Evolutionary conservation across 768 basidiomycete genomes (phyloP).

Genomic region (Albatrellus ellisii): DNA sequence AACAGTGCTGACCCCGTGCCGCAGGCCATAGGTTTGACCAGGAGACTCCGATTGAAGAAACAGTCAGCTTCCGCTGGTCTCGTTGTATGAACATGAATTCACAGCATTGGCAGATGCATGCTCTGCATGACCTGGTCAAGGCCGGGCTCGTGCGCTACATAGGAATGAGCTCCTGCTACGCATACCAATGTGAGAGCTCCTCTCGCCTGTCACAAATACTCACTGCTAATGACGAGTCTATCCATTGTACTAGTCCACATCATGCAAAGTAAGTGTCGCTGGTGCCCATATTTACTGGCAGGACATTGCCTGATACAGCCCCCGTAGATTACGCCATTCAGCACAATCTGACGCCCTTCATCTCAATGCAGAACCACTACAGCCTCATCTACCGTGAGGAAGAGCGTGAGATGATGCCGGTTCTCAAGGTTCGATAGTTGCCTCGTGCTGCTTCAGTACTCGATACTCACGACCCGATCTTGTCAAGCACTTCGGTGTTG

Average conservation of each 20-base stretch:
- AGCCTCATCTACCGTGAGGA: conserved; percentile 31
- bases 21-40: conserved; percentile 27
- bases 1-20: not conserved
- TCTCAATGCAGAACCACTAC: conserved; percentile 35
- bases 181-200: conserved; percentile 17
- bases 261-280: conserved; percentile 16
- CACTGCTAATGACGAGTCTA: too few species aligned
- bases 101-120: conserved; percentile 22
- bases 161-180: conserved; percentile 21
- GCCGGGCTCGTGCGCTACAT: conserved; percentile 28
- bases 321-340: conserved; percentile 17
- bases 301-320: not conserved
- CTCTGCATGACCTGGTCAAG: conserved; percentile 30
- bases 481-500: conserved; percentile 21
- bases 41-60: conserved; percentile 30
- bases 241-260: too few species aligned
- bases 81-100: not conserved
- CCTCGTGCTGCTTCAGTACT: not conserved
- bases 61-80: conserved; percentile 6
- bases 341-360: conserved; percentile 26
- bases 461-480: not conserved
- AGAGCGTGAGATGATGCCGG: conserved; percentile 24
- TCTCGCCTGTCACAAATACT: not conserved
- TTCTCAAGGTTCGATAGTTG: conserved; percentile 14
- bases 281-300: not conserved